These are phyloP conservation scores for Acorus gramineus DNA, from an alignment of 106 monocot species.

Conservation along the genomic window DNA sequence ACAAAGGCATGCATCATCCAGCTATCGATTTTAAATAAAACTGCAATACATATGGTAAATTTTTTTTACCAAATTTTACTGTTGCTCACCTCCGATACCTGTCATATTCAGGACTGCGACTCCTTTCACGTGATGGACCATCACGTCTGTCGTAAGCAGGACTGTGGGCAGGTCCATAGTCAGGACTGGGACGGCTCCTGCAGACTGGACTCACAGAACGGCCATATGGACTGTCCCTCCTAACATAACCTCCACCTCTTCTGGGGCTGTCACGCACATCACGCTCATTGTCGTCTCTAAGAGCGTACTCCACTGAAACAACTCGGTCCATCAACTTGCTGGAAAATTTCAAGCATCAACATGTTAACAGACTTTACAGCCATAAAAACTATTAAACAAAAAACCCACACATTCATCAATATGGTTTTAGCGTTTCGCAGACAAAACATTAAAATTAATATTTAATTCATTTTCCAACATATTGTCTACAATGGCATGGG, in stretches of 20 bases:
- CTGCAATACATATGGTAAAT: background rate
- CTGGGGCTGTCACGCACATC: constrained; percentile 51
- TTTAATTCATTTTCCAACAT: too few relatives aligned
- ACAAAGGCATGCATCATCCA: background rate
- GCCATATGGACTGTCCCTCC: constrained; percentile 45
- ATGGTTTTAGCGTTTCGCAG: too few relatives aligned
- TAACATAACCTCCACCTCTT: constrained; percentile 35
- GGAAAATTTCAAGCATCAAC: constrained; percentile 7
- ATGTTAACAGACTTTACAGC: background rate
- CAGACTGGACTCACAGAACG: constrained; percentile 57
- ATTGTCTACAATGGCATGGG: too few relatives aligned
- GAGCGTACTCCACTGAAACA: constrained; percentile 88
- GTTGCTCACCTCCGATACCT: constrained; percentile 45
- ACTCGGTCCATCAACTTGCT: constrained; percentile 88
- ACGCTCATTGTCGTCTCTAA: constrained; percentile 82
- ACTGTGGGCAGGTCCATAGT: constrained; percentile 40
- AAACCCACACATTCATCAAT: too few relatives aligned
- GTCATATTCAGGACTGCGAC: constrained; percentile 50
- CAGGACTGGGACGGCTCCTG: constrained; percentile 43
- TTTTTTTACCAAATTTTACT: too few relatives aligned
- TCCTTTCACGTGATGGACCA: constrained; percentile 26
- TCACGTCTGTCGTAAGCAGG: constrained; percentile 39
- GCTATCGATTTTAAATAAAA: background rate
- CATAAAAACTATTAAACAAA: background rate
- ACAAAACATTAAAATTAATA: too few relatives aligned